Evolutionary conservation across 2,329 filamentous ascomycete species (phyloP), one percentile per base, ranked within the genome.

Genomic region (Diatrype stigma): DNA sequence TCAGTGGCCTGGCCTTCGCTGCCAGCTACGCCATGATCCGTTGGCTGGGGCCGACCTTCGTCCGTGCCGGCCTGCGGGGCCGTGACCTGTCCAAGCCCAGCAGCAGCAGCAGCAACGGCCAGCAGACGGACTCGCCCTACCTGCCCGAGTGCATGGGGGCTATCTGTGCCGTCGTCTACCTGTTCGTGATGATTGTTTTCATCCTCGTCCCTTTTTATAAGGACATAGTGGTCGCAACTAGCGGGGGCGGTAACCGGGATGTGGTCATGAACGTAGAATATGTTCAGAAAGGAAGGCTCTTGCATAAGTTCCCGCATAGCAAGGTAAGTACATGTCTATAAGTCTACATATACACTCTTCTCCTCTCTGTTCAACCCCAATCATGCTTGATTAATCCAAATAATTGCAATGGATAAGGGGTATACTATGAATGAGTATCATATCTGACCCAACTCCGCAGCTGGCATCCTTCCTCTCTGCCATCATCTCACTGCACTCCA

Each of bases 201-300:
- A 91, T 97, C 52, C 94, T 94, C 0, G 96, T 96, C 70, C 89
- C 92, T 1, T 97, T 99, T 70, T 97, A 96, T 77, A 96, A 96
- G 72, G 93, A 97, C 67, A 95, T 99, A 59, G 92, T 96, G 23
- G 89, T 90, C 16, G 91, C 92, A 37, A 97, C 94, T 19, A 96
- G 90, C 58, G 94, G 92, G 56, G 92, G 91, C 56, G 92, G 92
- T 46, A 96, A 96, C 70, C 80, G 89, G 57, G 93, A 96, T 72
- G 84, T 94, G 6, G 87, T 95, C 12, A 71, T 90, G 61, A 82
- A 89, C 65, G 74, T 84, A 42, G 81, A 87, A 57, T 78, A 89
- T 56, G 83, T 92, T 53, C 86, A 95, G 69, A 85, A 84, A 57
- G 94, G 93, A 48, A 84, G 93, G 51, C 85, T 95, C 63, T 75